Evolutionary conservation across 2,329 filamentous ascomycete species (phyloP), one percentile per base, ranked within the genome.

Genomic region (Emergomyces orientalis): DNA sequence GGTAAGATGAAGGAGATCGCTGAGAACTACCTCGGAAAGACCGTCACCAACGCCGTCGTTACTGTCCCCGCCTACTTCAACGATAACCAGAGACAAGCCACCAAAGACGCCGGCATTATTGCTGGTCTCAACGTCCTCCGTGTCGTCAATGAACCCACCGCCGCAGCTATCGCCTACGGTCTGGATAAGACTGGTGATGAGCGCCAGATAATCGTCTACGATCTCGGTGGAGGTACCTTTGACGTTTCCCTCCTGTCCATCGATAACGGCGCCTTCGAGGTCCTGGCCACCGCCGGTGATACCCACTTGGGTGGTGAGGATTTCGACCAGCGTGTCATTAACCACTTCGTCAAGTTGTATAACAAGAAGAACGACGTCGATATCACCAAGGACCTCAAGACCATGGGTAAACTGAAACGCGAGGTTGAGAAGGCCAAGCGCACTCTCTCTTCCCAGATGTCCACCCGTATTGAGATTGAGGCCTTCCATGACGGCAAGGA

Each of bases 391-490:
- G 91, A 97, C 75, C 81, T 88, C 69, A 97, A 97, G 89, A 88
- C 93, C 69, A 97, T 97, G 92, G 91, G 92, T 82, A 99, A 97
- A 84, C 86, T 99, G 72, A 97, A 97, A 90, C 92, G 94, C 73
- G 94, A 97, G 80, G 93, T 94, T 71, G 94, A 99, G 81, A 97
- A 97, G 87, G 94, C 94, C 81, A 99, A 99, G 89, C 90, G 94
- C 75, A 95, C 92, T 71, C 88, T 99, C 63, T 96, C 90, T 74
- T 94, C 90, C 69, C 91, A 95, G 82, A 92, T 91, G 87, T 91
- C 89, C 69, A 90, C 90, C 69, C 89, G 90, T 71, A 91, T 96
- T 71, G 94, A 97, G 82, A 97, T 99, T 68, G 94, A 99, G 80
- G 88, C 90, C 70, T 96, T 99, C 89, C 89, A 90, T 81, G 87